phyloP scores from a whole-genome alignment of 2,329 filamentous ascomycete species.

The Xylariaceae sp. region DNA sequence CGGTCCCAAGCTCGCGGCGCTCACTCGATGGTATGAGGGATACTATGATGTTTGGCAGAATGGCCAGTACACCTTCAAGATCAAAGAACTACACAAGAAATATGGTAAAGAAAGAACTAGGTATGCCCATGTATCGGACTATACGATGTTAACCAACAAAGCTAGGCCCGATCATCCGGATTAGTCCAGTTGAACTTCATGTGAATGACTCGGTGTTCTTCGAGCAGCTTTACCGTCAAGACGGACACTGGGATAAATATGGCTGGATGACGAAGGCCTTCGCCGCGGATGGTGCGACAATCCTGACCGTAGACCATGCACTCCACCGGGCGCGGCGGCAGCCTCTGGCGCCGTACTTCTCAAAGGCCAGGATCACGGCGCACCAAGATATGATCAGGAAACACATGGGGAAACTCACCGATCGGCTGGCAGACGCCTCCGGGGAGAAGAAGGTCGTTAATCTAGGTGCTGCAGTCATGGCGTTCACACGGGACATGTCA shows the following conservation, averaged over 20 bases:
- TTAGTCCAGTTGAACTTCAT: conserved; percentile 19
- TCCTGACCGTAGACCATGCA: conserved; percentile 14
- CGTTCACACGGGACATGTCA: conserved; percentile 11
- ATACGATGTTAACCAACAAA: background rate
- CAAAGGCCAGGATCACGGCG: conserved; percentile 15
- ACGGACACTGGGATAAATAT: conserved; percentile 17
- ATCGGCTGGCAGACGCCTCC: conserved; percentile 6
- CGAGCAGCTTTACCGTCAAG: conserved; percentile 14
- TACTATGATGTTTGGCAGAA: conserved; percentile 20
- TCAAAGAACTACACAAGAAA: conserved; percentile 20
- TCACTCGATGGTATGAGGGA: conserved; percentile 15
- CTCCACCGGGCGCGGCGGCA: conserved; percentile 19
- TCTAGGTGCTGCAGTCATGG: conserved; percentile 13
- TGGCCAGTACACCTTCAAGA: conserved; percentile 21
- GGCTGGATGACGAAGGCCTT: conserved; percentile 13
- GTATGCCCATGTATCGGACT: background rate
- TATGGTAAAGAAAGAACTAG: conserved; percentile 17
- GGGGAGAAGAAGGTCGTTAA: conserved; percentile 8
- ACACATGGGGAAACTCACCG: conserved; percentile 9
- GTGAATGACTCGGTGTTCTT: conserved; percentile 17
- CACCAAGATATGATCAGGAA: conserved; percentile 13
- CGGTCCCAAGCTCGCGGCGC: conserved; percentile 20
- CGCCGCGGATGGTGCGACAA: conserved; percentile 10
- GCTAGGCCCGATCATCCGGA: conserved; percentile 15
- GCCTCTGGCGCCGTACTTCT: conserved; percentile 20